phyloP scores from a whole-genome alignment of 495 filamentous ascomycete species.

The Neurospora sp. region DNA sequence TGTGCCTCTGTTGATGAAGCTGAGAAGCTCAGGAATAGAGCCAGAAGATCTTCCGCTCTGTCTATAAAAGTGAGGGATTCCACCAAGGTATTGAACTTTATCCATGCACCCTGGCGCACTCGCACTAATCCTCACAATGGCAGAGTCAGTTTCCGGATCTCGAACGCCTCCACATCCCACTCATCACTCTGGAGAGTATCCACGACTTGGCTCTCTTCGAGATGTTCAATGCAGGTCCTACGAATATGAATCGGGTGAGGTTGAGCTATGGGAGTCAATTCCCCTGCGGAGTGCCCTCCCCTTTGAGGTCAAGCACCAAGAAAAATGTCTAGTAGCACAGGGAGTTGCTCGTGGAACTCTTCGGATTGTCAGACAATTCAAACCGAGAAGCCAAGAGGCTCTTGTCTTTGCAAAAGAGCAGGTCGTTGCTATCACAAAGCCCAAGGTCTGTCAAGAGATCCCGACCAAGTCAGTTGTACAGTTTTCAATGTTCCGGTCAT shows the following conservation, averaged over 20 bases:
- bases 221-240: not conserved
- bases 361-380: not conserved
- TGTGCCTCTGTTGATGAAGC: not conserved
- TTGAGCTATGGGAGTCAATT: not conserved
- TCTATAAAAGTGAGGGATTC: not conserved
- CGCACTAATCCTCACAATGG: not conserved
- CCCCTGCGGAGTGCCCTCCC: not conserved
- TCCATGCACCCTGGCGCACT: not conserved
- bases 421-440: not conserved
- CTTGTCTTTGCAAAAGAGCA: not conserved
- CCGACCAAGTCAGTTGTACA: not conserved
- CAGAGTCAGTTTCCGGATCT: not conserved
- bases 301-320: not conserved
- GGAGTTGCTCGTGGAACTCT: not conserved
- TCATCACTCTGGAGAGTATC: not conserved
- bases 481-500: not conserved
- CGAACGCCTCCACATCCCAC: not conserved
- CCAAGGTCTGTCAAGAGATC: not conserved
- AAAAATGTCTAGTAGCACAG: not conserved
- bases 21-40: not conserved
- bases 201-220: not conserved
- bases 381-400: not conserved
- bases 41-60: not conserved
- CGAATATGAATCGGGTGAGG: not conserved
- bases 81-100: not conserved